Evolutionary conservation across 345 rosid species (phyloP).

Genomic region (Citrus unshiu): DNA sequence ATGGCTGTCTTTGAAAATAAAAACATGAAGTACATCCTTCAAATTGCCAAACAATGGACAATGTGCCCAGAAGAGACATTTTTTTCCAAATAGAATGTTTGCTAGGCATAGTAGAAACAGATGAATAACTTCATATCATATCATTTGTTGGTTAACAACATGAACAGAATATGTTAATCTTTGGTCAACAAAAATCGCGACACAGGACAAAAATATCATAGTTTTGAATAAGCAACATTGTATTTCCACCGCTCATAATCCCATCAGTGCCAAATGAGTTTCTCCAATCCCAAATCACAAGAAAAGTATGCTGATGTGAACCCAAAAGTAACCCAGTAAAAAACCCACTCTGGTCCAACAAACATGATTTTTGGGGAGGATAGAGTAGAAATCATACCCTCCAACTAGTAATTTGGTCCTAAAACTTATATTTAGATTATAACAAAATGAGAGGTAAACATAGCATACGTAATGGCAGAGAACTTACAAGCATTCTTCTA

Average conservation of each 20-base stretch:
- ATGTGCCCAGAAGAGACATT: background rate
- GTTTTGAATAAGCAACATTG: background rate
- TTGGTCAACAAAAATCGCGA: background rate
- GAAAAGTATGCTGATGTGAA: background rate
- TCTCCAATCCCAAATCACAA: background rate
- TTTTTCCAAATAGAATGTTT: background rate
- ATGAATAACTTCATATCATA: background rate
- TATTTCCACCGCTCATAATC: background rate
- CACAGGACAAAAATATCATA: background rate
- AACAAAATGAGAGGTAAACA: background rate
- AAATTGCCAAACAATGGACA: slow-evolving; percentile 9
- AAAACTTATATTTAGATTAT: background rate
- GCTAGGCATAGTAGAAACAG: background rate
- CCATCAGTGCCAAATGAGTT: background rate
- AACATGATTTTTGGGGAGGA: background rate
- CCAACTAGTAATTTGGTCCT: background rate
- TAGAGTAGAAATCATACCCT: background rate
- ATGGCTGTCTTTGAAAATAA: background rate
- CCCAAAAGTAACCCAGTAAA: background rate
- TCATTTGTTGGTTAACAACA: background rate
- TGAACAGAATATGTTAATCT: background rate
- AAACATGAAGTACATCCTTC: background rate
- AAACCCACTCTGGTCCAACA: background rate
- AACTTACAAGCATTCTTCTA: slow-evolving; percentile 80
- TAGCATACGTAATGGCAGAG: slow-evolving; percentile 6